Conservation (phyloP, 305 asterid species). For the Coffea humblotiana region DNA sequence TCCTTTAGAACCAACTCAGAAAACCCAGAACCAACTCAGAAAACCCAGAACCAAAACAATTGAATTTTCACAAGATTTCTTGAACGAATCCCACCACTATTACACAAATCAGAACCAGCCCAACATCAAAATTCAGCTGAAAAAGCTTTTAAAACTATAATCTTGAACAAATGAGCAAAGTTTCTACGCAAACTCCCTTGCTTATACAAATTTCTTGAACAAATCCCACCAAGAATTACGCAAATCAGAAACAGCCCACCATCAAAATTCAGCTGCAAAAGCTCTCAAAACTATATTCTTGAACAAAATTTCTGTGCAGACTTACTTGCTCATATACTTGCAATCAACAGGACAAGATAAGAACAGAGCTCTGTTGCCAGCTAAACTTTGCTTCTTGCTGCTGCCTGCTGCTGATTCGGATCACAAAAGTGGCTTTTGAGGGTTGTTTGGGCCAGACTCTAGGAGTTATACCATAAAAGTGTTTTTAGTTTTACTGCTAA, state of each 20-base stretch:
- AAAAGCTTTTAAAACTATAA: not conserved
- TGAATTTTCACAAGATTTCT: not conserved
- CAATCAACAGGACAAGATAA: not conserved
- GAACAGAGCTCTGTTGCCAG: not conserved
- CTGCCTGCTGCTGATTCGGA: not conserved
- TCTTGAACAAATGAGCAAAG: too few relatives aligned
- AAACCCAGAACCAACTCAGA: not conserved
- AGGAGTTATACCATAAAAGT: not conserved
- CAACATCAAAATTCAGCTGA: constrained; percentile 3
- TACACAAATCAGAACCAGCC: not conserved
- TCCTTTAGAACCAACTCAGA: not conserved
- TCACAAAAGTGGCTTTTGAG: constrained; percentile 2
- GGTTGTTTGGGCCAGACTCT: not conserved
- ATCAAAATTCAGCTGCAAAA: constrained; percentile 1
- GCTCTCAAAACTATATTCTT: not conserved
- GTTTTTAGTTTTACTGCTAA: not conserved
- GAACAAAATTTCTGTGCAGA: not conserved
- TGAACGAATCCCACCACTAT: not conserved
- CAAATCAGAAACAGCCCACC: not conserved
- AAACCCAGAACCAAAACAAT: not conserved
- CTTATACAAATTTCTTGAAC: too few relatives aligned
- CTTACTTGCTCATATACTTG: not conserved
- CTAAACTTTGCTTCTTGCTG: not conserved
- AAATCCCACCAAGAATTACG: not conserved
- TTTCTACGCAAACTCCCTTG: too few relatives aligned